These are phyloP conservation scores for Aspergillus panamensis DNA, from an alignment of 495 filamentous ascomycete genomes.

Conservation along the genomic window DNA sequence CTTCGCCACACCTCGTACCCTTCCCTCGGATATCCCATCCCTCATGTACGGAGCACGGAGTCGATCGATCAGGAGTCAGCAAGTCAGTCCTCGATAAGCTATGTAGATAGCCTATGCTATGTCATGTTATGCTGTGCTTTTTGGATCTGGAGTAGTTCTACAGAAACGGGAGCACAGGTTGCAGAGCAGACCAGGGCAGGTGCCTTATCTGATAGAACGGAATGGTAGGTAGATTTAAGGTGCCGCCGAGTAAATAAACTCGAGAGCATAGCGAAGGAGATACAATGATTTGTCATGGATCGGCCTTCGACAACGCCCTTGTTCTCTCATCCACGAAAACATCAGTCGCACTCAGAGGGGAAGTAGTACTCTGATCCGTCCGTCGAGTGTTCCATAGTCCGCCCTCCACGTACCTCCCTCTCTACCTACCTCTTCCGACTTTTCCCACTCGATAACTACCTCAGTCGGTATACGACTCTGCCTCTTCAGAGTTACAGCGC, in stretches of 20 bases:
- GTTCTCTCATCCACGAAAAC: neutral
- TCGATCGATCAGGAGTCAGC: neutral
- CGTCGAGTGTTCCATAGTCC: slow-evolving; percentile 18
- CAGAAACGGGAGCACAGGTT: too few relatives aligned
- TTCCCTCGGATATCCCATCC: neutral
- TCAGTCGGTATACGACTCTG: neutral
- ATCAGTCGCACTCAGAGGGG: neutral
- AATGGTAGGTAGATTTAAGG: neutral
- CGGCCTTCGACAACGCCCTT: neutral
- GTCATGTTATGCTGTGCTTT: too few relatives aligned
- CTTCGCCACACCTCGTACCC: neutral
- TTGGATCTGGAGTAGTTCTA: neutral
- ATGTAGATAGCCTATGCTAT: too few relatives aligned
- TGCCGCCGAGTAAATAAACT: too few relatives aligned
- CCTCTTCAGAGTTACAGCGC: neutral
- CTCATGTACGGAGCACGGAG: neutral
- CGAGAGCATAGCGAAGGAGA: too few relatives aligned
- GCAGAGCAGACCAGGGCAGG: too few relatives aligned
- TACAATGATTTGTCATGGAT: neutral
- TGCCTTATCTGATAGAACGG: slow-evolving; percentile 1
- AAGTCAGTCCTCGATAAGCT: too few relatives aligned
- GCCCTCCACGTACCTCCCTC: slow-evolving; percentile 1
- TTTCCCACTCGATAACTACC: neutral
- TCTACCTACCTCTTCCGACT: neutral
- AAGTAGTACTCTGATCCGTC: slow-evolving; percentile 12